phyloP scores from a whole-genome alignment of 495 filamentous ascomycete species.

The Hypoxylon fuscum region DNA sequence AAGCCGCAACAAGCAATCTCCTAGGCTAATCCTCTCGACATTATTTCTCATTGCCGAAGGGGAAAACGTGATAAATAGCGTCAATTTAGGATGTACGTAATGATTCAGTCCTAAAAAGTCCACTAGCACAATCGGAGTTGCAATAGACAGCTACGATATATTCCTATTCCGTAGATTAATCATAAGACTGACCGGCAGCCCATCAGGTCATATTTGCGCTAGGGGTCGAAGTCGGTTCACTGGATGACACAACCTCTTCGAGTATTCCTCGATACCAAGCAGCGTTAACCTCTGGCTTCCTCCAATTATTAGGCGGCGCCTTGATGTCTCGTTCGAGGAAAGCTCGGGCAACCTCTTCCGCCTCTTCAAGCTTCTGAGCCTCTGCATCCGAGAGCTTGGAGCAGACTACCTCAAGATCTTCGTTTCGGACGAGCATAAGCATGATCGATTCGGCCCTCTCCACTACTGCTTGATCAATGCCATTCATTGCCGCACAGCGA shows the following conservation, averaged over 20 bases:
- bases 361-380: slow-evolving; percentile 67
- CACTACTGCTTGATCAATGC: slow-evolving; percentile 75
- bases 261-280: slow-evolving; percentile 36
- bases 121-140: too few relatives aligned
- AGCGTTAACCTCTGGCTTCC: neutral
- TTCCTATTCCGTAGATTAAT: neutral
- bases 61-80: too few relatives aligned
- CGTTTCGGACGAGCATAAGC: slow-evolving; percentile 71
- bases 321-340: slow-evolving; percentile 43
- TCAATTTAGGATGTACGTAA: neutral
- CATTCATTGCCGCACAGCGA: slow-evolving; percentile 84
- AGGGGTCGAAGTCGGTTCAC: neutral
- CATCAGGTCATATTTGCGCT: neutral
- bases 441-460: slow-evolving; percentile 80
- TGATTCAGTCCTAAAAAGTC: neutral
- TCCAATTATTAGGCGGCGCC: slow-evolving; percentile 15
- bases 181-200: neutral
- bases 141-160: neutral
- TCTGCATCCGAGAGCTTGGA: slow-evolving; percentile 69
- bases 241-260: slow-evolving; percentile 20
- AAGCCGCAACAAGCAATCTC: too few relatives aligned
- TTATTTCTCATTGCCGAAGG: too few relatives aligned
- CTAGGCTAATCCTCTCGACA: too few relatives aligned
- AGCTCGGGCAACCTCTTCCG: slow-evolving; percentile 51
- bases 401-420: slow-evolving; percentile 78